Evolutionary conservation across 2,329 filamentous ascomycete genomes (phyloP).

Genomic region (Paecilomyces variotii): DNA sequence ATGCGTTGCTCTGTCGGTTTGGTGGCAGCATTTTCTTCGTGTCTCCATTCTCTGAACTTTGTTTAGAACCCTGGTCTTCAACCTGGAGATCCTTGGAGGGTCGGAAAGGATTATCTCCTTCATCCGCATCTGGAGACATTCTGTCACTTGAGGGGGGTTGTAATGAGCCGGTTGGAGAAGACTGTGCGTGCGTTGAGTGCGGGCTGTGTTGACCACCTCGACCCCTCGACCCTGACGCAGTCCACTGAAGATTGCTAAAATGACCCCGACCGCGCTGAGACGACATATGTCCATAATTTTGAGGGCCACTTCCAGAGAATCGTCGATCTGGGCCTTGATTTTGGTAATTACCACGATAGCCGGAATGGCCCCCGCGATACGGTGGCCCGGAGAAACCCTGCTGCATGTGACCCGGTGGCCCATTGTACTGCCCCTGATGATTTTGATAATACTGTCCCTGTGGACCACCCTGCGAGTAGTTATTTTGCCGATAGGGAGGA

Average conservation of each 20-base stretch:
- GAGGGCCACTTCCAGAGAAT: constrained; percentile 38
- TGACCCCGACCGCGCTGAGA: constrained; percentile 49
- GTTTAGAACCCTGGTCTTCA: constrained; percentile 53
- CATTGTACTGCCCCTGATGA: constrained; percentile 41
- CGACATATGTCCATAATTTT: constrained; percentile 34
- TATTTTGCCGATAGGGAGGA: constrained; percentile 51
- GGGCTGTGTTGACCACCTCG: constrained; percentile 39
- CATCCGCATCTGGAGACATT: constrained; percentile 34
- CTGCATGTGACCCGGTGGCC: constrained; percentile 51
- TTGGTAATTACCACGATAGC: constrained; percentile 55
- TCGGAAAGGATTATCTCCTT: constrained; percentile 54
- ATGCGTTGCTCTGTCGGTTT: constrained; percentile 46
- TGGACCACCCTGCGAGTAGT: constrained; percentile 47
- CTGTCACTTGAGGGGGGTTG: constrained; percentile 27
- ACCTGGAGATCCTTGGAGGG: constrained; percentile 57
- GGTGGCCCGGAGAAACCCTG: constrained; percentile 42
- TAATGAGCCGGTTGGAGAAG: constrained; percentile 23
- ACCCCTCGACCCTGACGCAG: constrained; percentile 47
- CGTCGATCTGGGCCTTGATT: constrained; percentile 38
- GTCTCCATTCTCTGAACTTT: constrained; percentile 28
- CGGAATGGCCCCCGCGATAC: constrained; percentile 45
- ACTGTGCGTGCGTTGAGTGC: constrained; percentile 29
- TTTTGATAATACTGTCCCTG: constrained; percentile 50
- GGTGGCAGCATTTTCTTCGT: constrained; percentile 49
- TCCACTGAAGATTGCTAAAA: constrained; percentile 67